Evolutionary conservation across 2,329 filamentous ascomycete species (phyloP), one percentile per base, ranked within the genome.

Genomic region (Domatiomyces globalis): DNA sequence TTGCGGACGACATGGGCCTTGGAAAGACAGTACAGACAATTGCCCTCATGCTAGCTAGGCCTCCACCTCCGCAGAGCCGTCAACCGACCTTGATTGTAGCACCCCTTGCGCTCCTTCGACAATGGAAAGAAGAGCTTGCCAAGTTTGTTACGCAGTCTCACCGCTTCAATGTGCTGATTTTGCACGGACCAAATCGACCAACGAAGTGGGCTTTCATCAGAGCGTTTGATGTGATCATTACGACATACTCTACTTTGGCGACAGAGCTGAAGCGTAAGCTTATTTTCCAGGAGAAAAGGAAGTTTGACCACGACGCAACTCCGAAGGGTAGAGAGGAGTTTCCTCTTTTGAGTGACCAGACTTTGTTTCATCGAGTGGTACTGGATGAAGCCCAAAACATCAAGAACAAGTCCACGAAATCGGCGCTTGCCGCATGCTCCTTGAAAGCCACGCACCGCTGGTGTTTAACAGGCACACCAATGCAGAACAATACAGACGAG

Each of bases 21-120:
- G 86, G 86, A 6, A 90, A 92, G 67, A 90, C 86, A 0, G 83
- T 95, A 20, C 87, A 90, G 55, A 83, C 85, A 4, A 72, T 95
- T 19, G 79, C 88, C 3, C 74, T 95, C 44, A 84, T 94, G 59
- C 72, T 87, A 10, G 76, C 78, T 5, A 76, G 81, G 5, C 81
- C 75, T n/a, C 79, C 84, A 0, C 66, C 70, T 0, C 73, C 82
- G 54, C 67, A 68, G n/a, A 65, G 69, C 54, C 72, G 69, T 51
- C 79, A 86, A 71, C 88, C 87, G 0, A 92, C 82, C n/a, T 70
- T 95, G 20, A 87, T 95, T 46, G 74, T 94, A 46, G 85, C 83
- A 0, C 87, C 87, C 0, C 80, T 94, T 9, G 82, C 86, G 2
- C 71, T 95, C 15, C 77, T 94, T 64, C 78, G 81, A 15, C 88